Evolutionary conservation across 179 eudicot genomes (phyloP).

Genomic region (Monotropa hypopitys): DNA sequence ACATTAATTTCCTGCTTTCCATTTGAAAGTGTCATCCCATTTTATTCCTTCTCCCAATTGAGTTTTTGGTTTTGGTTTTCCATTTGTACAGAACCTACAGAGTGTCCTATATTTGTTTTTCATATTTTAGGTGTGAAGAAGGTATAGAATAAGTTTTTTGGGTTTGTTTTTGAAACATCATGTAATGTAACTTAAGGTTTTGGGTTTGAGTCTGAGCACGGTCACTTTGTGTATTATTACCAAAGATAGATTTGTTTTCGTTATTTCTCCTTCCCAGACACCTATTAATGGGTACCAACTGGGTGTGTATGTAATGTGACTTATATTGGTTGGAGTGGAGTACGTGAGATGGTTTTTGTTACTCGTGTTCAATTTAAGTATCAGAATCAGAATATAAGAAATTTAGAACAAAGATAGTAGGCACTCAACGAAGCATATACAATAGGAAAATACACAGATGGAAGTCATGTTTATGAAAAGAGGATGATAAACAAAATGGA

Average conservation of each 20-base stretch:
- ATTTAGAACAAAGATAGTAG: conserved; percentile 11
- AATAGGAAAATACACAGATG: no score
- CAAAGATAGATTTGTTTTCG: no score
- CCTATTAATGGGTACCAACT: no score
- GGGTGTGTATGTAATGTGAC: conserved; percentile 47
- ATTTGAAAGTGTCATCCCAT: conserved; percentile 29
- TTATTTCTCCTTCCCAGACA: no score
- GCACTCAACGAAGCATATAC: background rate
- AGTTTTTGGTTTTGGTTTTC: conserved; percentile 19
- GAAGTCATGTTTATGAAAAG: background rate
- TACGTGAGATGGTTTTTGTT: conserved; percentile 18
- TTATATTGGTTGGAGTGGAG: conserved; percentile 23
- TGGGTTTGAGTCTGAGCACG: no score
- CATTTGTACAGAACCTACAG: conserved; percentile 40
- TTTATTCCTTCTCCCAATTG: conserved; percentile 26
- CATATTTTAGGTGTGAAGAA: conserved; percentile 35
- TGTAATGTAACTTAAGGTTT: conserved; percentile 40
- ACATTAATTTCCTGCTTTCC: conserved; percentile 19
- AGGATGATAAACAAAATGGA: background rate
- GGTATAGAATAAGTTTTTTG: conserved; percentile 36
- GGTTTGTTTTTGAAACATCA: conserved; percentile 9
- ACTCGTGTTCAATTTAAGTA: background rate
- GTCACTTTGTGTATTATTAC: no score
- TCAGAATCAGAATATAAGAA: background rate
- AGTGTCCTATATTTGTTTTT: conserved; percentile 19